Evolutionary conservation across 2,329 filamentous ascomycete genomes (phyloP).

Genomic region (Teratosphaeria pseudoeucalypti): DNA sequence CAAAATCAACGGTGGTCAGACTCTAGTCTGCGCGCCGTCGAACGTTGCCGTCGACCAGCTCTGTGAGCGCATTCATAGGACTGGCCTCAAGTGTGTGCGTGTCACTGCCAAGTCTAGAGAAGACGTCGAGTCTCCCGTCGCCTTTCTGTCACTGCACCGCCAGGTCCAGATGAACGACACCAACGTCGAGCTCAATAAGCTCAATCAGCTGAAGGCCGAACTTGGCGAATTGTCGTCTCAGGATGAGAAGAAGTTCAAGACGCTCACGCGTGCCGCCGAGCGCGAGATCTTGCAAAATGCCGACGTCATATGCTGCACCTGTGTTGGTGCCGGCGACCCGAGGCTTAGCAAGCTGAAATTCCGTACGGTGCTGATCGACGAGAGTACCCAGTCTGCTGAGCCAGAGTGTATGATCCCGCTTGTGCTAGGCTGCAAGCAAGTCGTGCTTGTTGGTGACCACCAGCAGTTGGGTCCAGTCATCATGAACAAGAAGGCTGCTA

Average conservation of each 20-base stretch:
- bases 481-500: constrained; percentile 99
- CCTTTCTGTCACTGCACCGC: constrained; percentile 88
- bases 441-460: constrained; percentile 96
- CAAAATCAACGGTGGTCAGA: constrained; percentile 88
- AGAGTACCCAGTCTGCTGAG: constrained; percentile 95
- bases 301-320: constrained; percentile 97
- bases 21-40: constrained; percentile 91
- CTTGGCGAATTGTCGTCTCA: constrained; percentile 84
- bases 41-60: constrained; percentile 98
- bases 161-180: constrained; percentile 95
- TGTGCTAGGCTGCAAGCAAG: constrained; percentile 94
- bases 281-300: constrained; percentile 90
- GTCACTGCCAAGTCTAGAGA: constrained; percentile 98
- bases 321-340: constrained; percentile 91
- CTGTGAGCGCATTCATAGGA: constrained; percentile 90
- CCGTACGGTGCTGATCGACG: constrained; percentile 92
- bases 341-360: constrained; percentile 96
- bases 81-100: constrained; percentile 90
- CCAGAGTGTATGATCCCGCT: constrained; percentile 98
- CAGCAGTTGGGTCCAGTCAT: constrained; percentile 97
- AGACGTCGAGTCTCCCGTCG: constrained; percentile 96
- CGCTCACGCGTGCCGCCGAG: constrained; percentile 85
- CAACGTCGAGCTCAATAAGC: constrained; percentile 84
- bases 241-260: constrained; percentile 98
- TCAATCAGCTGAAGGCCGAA: constrained; percentile 86